A percentile compares a stretch with the other conserved stretches of the same genome.
Conservation (phyloP, 2,329 filamentous ascomycete species). For the Hypoxylon sp. region DNA sequence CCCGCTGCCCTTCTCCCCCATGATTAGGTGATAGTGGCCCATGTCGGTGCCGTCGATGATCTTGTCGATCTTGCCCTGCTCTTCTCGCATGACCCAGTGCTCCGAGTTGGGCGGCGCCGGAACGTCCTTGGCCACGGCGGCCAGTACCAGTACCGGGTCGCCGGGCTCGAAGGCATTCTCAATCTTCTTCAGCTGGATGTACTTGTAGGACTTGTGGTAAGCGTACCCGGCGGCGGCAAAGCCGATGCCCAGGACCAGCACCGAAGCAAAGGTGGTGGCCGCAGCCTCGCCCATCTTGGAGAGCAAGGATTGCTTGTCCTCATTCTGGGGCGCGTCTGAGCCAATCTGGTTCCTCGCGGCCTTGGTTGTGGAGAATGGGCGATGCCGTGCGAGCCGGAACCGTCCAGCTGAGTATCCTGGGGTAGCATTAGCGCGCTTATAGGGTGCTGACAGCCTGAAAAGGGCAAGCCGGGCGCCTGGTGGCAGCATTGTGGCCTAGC, state of each 20-base stretch:
- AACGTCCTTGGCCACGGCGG: constrained; percentile 68
- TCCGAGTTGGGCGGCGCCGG: constrained; percentile 57
- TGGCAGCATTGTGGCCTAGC: constrained; percentile 23
- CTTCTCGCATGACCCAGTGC: constrained; percentile 84
- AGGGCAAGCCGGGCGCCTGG: constrained; percentile 18
- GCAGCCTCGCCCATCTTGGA: constrained; percentile 77
- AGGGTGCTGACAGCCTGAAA: constrained; percentile 17
- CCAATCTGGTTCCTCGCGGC: constrained; percentile 16
- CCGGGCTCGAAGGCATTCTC: constrained; percentile 89
- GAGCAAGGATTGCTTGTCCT: constrained; percentile 47
- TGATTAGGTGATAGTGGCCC: constrained; percentile 89
- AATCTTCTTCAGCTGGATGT: constrained; percentile 90
- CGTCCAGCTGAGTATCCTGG: constrained; percentile 16
- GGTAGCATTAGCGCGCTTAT: constrained; percentile 24
- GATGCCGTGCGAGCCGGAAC: constrained; percentile 29
- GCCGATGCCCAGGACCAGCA: constrained; percentile 72
- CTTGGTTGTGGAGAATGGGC: constrained; percentile 28
- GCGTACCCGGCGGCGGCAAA: constrained; percentile 74
- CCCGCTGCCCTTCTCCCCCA: constrained; percentile 95
- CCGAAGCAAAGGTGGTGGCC: constrained; percentile 77
- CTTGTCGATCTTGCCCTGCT: constrained; percentile 81
- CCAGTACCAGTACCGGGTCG: constrained; percentile 86
- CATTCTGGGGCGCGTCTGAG: constrained; percentile 11
- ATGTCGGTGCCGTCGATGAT: constrained; percentile 77
- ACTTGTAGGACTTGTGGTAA: constrained; percentile 88